Percentiles rank a stretch among this genome's conserved stretches.
Evolutionary conservation across 2,329 filamentous ascomycete species (phyloP).

Genomic region (Furcasterigmium sp.): DNA sequence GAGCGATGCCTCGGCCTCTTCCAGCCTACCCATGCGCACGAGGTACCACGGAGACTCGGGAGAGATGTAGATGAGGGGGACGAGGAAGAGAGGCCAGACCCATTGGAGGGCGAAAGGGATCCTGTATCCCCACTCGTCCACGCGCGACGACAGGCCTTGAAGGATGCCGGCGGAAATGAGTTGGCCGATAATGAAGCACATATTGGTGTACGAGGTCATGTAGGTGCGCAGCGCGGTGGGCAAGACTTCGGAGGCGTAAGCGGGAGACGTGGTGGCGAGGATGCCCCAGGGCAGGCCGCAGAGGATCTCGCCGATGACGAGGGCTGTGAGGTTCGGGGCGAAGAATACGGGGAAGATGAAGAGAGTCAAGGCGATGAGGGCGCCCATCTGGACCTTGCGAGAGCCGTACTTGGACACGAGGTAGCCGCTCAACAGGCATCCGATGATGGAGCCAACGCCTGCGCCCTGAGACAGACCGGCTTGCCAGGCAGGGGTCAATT

Average conservation of each 20-base stretch:
- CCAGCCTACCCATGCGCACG: conserved; percentile 32
- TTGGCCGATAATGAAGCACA: conserved; percentile 59
- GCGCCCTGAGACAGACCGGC: conserved; percentile 1
- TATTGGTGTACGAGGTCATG: conserved; percentile 54
- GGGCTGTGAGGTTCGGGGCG: conserved; percentile 45
- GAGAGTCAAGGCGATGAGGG: conserved; percentile 38
- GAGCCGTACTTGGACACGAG: conserved; percentile 40
- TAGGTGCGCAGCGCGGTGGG: conserved; percentile 52
- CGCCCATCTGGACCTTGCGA: conserved; percentile 37
- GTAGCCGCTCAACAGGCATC: conserved; percentile 43
- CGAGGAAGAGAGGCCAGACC: conserved; percentile 36
- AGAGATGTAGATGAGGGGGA: conserved; percentile 39
- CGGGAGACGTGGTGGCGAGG: conserved; percentile 53
- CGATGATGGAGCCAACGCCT: conserved; percentile 48
- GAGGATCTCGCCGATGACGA: conserved; percentile 57
- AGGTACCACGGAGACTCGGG: conserved; percentile 48
- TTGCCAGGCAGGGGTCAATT: conserved; percentile 22
- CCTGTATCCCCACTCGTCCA: conserved; percentile 42
- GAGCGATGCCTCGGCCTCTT: conserved; percentile 34
- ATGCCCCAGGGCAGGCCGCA: conserved; percentile 57
- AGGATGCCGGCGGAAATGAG: conserved; percentile 46
- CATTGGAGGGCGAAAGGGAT: conserved; percentile 45
- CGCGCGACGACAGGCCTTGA: conserved; percentile 31
- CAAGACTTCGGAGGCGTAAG: conserved; percentile 57
- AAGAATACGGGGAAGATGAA: conserved; percentile 60